A percentile compares a stretch with the other conserved stretches of the same genome.
Evolutionary conservation across 1,139 yeast species (phyloP).

Genomic region (Eremothecium coryli): DNA sequence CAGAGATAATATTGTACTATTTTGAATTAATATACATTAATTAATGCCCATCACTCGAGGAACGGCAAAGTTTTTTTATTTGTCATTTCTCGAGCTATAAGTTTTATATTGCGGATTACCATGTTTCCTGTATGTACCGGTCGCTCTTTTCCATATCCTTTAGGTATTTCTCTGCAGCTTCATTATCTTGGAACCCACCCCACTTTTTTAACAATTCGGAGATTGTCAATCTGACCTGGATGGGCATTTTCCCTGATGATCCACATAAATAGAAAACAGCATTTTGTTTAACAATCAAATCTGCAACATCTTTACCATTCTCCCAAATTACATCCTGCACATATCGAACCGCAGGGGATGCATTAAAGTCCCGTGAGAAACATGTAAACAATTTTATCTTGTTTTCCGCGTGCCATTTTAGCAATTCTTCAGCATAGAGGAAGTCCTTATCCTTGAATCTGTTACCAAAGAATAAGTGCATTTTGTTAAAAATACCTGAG

Average conservation of each 20-base stretch:
- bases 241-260: constrained; percentile 91
- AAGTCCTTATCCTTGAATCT: constrained; percentile 60
- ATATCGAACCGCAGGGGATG: constrained; percentile 39
- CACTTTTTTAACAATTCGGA: constrained; percentile 46
- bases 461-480: constrained; percentile 67
- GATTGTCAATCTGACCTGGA: constrained; percentile 72
- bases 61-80: no score
- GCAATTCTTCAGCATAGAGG: constrained; percentile 53
- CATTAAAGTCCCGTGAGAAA: constrained; percentile 51
- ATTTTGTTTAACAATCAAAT: constrained; percentile 42
- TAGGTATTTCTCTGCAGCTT: constrained; percentile 44
- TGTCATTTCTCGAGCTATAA: no score
- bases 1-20: not conserved
- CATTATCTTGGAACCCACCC: constrained; percentile 33
- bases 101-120: constrained; percentile 49
- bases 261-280: constrained; percentile 79
- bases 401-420: constrained; percentile 28
- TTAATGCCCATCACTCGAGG: no score
- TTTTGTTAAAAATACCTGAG: constrained; percentile 22
- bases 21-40: no score
- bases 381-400: constrained; percentile 41
- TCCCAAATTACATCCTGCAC: constrained; percentile 65
- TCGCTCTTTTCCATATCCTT: constrained; percentile 54
- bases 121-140: constrained; percentile 82
- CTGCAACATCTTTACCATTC: constrained; percentile 40